A percentile compares a stretch with the other conserved stretches of the same genome.
phyloP scores from a whole-genome alignment of 148 eudicot species.

The Camellia lanceoleosa region DNA sequence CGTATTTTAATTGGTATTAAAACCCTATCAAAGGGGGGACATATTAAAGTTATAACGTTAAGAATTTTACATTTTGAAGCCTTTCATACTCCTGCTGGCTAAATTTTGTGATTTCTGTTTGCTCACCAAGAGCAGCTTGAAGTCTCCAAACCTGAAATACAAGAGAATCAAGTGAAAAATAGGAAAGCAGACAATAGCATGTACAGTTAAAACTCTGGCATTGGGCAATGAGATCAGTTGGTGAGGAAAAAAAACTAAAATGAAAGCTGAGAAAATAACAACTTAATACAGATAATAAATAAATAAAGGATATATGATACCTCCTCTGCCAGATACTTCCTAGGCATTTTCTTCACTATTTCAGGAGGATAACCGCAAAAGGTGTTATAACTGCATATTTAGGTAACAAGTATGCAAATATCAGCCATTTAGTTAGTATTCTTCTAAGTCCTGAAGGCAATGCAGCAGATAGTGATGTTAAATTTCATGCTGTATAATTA shows the following conservation, averaged over 20 bases:
- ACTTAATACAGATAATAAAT: not conserved
- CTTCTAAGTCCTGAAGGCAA: not conserved
- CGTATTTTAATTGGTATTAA: not conserved
- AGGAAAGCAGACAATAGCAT: not conserved
- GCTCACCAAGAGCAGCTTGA: constrained; percentile 98
- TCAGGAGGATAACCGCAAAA: constrained; percentile 90
- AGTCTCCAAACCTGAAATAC: constrained; percentile 83
- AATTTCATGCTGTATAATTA: too few species aligned
- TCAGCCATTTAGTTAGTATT: not conserved
- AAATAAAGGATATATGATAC: constrained; percentile 32
- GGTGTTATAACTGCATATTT: constrained; percentile 64
- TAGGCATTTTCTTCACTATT: constrained; percentile 91
- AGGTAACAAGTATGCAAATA: not conserved
- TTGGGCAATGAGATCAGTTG: not conserved
- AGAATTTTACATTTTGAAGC: constrained; percentile 72
- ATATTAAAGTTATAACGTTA: not conserved
- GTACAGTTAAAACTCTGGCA: not conserved
- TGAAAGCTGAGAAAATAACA: not conserved
- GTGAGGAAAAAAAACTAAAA: not conserved
- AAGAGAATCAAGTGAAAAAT: constrained; percentile 12
- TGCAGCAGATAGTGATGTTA: not conserved
- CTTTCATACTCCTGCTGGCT: constrained; percentile 88
- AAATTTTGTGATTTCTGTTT: constrained; percentile 78
- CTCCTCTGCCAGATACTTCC: constrained; percentile 90
- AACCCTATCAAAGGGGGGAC: not conserved